Percentiles rank a stretch among this genome's conserved stretches.
phyloP scores from a whole-genome alignment of 2,329 filamentous ascomycete species.

The Scytalidium sp. region DNA sequence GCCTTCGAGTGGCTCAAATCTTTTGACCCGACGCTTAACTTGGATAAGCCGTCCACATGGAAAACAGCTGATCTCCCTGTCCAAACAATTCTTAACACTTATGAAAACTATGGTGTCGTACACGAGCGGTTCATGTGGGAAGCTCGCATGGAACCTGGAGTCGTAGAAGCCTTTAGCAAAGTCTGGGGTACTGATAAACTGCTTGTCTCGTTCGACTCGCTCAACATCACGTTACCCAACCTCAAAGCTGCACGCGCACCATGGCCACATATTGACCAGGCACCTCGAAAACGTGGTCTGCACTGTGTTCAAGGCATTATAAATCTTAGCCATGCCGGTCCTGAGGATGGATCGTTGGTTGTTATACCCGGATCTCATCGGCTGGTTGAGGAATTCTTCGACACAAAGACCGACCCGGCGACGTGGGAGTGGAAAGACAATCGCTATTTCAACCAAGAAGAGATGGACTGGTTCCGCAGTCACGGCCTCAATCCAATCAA shows the following conservation, averaged over 20 bases:
- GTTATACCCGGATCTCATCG: constrained; percentile 26
- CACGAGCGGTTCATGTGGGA: constrained; percentile 38
- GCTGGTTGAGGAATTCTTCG: constrained; percentile 26
- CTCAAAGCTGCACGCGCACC: constrained; percentile 1
- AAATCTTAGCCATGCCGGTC: constrained; percentile 31
- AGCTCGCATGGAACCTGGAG: constrained; percentile 33
- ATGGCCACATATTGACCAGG: constrained; percentile 38
- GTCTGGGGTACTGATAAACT: constrained; percentile 38
- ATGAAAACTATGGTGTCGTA: constrained; percentile 32
- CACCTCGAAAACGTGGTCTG: constrained; percentile 33
- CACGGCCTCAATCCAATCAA: constrained; percentile 36
- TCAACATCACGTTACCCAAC: constrained; percentile 36
- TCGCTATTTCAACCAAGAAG: constrained; percentile 28
- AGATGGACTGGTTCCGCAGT: constrained; percentile 40
- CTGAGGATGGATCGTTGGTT: constrained; percentile 29
- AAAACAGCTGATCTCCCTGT: constrained; percentile 32
- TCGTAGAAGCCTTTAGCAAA: constrained; percentile 34
- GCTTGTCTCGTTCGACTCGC: constrained; percentile 42
- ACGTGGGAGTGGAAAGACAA: constrained; percentile 25
- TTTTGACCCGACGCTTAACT: constrained; percentile 30
- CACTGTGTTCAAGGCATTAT: constrained; percentile 42
- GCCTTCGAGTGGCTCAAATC: constrained; percentile 19
- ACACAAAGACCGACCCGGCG: constrained; percentile 19
- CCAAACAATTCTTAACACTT: constrained; percentile 35
- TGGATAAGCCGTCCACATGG: constrained; percentile 31